phyloP scores from a whole-genome alignment of 805 yeast genomes.

The Grigorovia humatica region DNA sequence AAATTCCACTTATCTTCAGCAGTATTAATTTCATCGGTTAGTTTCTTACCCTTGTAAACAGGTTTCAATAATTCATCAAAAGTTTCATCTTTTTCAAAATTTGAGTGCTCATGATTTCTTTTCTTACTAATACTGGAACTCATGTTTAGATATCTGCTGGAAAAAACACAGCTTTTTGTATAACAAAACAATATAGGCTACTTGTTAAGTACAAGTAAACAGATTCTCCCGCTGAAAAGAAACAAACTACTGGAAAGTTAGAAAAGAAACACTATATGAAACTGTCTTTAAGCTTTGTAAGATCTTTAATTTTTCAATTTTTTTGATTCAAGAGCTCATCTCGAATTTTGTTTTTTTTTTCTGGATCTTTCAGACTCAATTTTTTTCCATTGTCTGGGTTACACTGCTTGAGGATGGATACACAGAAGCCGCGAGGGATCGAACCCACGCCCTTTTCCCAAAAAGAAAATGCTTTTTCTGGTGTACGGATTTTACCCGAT shows the following conservation, averaged over 20 bases:
- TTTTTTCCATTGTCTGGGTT: background rate
- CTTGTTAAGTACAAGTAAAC: too few species aligned
- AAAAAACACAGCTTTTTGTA: too few species aligned
- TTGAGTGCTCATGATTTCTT: conserved; percentile 7
- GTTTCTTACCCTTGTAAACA: conserved; percentile 70
- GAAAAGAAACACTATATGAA: background rate
- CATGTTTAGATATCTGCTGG: background rate
- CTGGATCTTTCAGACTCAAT: background rate
- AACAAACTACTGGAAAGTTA: too few species aligned
- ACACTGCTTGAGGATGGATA: background rate
- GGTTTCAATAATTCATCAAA: conserved; percentile 74
- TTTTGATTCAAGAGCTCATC: background rate
- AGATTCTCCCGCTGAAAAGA: too few species aligned
- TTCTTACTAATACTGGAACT: conserved; percentile 2
- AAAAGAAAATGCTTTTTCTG: background rate
- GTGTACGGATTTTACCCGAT: background rate
- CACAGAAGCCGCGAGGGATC: background rate
- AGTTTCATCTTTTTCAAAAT: conserved; percentile 38
- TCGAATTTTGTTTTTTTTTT: background rate
- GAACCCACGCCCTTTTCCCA: background rate
- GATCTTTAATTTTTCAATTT: background rate
- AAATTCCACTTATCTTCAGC: conserved; percentile 96
- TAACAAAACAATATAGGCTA: too few species aligned
- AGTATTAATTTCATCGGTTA: conserved; percentile 81
- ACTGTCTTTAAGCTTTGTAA: background rate